Evolutionary conservation across 129 eudicot species (phyloP), one percentile per base, ranked within the genome.

Genomic region (Escallonia herrerae): DNA sequence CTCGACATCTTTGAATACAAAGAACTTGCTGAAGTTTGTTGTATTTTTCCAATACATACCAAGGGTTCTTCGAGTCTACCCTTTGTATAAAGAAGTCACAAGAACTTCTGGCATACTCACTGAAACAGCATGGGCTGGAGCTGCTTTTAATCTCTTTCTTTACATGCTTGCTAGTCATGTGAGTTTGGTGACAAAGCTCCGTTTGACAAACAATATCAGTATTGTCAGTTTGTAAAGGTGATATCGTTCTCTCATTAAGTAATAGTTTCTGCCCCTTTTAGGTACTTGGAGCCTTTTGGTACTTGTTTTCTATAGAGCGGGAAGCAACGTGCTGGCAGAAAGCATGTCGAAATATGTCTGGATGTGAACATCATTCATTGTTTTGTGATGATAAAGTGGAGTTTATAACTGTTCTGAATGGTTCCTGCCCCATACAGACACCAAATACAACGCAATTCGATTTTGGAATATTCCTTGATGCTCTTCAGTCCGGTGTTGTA

Each of bases 141-240:
- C 96, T 72, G 96, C 96, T 12, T 88, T 85, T 63, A 93, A 93
- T 82, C 95, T 93, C 42, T 79, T 88, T 44, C 95, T 93, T 62
- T 93, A 93, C 84, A 93, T 93, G 98, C 86, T 93, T 15, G 98
- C 98, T 74, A 93, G 99, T 73, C 96, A 93, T 86, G 99, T 93
- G 77, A 84, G 95, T 69, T 60, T 49, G 65, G 56, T 60, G 62
- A 22, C 40, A 41, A 22, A 61, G 33, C 50, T 42, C 58, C 50
- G 43, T 44, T 64, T 53, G 67, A 51, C 65, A 56, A 22, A 22
- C 33, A 22, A 22, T 22, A 22, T 22, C 33, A 22, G 33, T 22
- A 22, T 22, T 22, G 33, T 22, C 33, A 22, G 33, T 22, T 22
- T 22, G 33, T 22, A 22, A 22, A 22, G 33, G 33, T 22, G 33